Evolutionary conservation across 176 grass and related monocot genomes (phyloP).

Genomic region (Aegilops longissima): DNA sequence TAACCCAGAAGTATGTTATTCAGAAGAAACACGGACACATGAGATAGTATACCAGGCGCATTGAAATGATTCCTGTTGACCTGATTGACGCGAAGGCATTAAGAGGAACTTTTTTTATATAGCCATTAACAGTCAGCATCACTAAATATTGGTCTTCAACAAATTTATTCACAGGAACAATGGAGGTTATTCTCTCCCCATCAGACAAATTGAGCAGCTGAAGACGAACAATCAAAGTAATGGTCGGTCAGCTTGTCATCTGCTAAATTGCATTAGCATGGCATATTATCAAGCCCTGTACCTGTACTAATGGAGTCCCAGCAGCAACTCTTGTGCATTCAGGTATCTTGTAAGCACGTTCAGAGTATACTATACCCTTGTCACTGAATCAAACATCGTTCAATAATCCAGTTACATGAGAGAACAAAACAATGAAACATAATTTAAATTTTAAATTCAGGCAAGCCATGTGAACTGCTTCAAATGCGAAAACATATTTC

Average conservation of each 20-base stretch:
- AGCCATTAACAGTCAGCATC: conserved; percentile 88
- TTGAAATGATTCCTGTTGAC: conserved; percentile 83
- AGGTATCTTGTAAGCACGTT: conserved; percentile 87
- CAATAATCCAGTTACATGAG: conserved; percentile 33
- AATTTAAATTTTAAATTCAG: not conserved
- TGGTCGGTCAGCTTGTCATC: conserved; percentile 6
- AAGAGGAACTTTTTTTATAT: conserved; percentile 92
- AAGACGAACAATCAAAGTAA: conserved; percentile 27
- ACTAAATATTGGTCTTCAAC: conserved; percentile 79
- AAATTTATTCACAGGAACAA: conserved; percentile 93
- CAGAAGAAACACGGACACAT: conserved; percentile 15
- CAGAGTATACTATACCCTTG: conserved; percentile 91
- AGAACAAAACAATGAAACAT: not conserved
- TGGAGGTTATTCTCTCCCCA: conserved; percentile 92
- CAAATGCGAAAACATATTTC: not conserved
- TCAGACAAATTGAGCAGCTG: conserved; percentile 83
- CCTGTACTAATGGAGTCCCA: conserved; percentile 91
- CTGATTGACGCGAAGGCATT: conserved; percentile 89
- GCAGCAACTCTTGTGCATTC: conserved; percentile 87
- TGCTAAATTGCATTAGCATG: conserved; percentile 11
- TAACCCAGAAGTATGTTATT: conserved; percentile 12
- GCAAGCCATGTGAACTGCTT: not conserved
- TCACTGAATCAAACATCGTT: conserved; percentile 60
- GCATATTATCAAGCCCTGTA: conserved; percentile 30
- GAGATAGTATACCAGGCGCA: conserved; percentile 71